phyloP scores from a whole-genome alignment of 805 yeast genomes.

The Pichia membranifaciens region DNA sequence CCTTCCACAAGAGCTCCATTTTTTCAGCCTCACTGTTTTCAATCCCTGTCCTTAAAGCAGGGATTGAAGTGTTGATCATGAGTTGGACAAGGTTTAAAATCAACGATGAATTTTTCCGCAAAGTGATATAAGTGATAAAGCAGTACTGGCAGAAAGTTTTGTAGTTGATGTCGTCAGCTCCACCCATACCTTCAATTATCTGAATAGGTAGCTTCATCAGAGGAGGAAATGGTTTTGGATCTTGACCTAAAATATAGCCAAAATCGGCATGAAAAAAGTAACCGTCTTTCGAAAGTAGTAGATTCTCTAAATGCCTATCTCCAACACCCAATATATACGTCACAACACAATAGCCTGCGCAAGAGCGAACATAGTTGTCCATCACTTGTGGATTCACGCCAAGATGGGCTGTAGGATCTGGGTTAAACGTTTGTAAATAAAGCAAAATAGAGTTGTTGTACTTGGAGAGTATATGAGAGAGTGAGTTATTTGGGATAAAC shows the following conservation, averaged over 20 bases:
- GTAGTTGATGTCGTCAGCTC: slow-evolving; percentile 78
- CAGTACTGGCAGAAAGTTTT: slow-evolving; percentile 86
- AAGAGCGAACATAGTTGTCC: slow-evolving; percentile 91
- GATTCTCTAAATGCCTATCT: slow-evolving; percentile 90
- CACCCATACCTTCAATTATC: slow-evolving; percentile 97
- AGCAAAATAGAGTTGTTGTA: slow-evolving; percentile 69
- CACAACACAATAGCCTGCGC: slow-evolving; percentile 97
- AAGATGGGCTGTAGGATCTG: slow-evolving; percentile 40
- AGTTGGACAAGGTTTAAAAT: slow-evolving; percentile 86
- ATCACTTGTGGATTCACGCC: slow-evolving; percentile 60
- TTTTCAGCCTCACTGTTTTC: slow-evolving; percentile 56
- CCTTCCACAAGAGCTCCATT: slow-evolving; percentile 80
- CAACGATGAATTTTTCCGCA: slow-evolving; percentile 83
- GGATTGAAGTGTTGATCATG: slow-evolving; percentile 90
- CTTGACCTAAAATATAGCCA: slow-evolving; percentile 93
- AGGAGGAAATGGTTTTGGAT: slow-evolving; percentile 98
- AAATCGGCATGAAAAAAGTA: slow-evolving; percentile 97
- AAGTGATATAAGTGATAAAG: slow-evolving; percentile 86
- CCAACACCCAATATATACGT: slow-evolving; percentile 95
- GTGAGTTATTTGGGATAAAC: slow-evolving; percentile 88
- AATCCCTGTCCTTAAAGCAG: slow-evolving; percentile 57
- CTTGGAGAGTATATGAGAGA: slow-evolving; percentile 69
- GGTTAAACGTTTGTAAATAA: slow-evolving; percentile 61
- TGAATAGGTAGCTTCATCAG: slow-evolving; percentile 96
- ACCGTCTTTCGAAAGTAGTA: slow-evolving; percentile 70